Percentiles rank a stretch among this genome's conserved stretches.
phyloP scores from a whole-genome alignment of 2,329 filamentous ascomycete genomes.

The Lachnum nothofagi region DNA sequence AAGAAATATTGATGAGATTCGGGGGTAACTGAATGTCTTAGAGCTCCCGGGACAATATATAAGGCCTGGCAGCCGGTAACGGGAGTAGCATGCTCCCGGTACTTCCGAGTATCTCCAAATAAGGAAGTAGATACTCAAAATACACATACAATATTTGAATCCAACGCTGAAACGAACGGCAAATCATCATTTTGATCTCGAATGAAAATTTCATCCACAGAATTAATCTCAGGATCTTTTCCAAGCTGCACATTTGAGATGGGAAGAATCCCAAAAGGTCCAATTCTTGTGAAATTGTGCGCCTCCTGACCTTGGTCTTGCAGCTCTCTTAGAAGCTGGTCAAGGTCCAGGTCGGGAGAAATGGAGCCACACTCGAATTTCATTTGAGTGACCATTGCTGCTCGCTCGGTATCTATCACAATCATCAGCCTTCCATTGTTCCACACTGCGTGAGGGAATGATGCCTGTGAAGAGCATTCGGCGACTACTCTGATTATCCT shows the following conservation, averaged over 20 bases:
- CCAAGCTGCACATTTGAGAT: background rate
- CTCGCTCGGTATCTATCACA: constrained; percentile 7
- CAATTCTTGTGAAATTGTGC: constrained; percentile 6
- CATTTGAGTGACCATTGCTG: constrained; percentile 11
- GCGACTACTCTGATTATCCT: constrained; percentile 3
- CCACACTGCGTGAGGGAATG: background rate
- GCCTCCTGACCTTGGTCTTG: background rate
- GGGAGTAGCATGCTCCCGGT: too few relatives aligned
- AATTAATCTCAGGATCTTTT: background rate
- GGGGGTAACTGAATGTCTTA: too few relatives aligned
- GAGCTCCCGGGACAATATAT: too few relatives aligned
- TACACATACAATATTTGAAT: too few relatives aligned
- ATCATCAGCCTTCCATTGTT: background rate
- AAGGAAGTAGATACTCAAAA: too few relatives aligned
- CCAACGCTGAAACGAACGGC: too few relatives aligned
- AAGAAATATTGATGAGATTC: too few relatives aligned
- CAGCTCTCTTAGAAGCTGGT: constrained; percentile 10
- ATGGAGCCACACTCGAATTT: constrained; percentile 10
- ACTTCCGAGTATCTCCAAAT: too few relatives aligned
- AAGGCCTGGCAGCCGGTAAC: too few relatives aligned
- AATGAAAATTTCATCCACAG: background rate
- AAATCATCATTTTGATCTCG: too few relatives aligned
- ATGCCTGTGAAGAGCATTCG: constrained; percentile 8
- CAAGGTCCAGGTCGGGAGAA: constrained; percentile 9
- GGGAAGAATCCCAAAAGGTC: constrained; percentile 12